phyloP scores from a whole-genome alignment of 2,329 filamentous ascomycete species.

The Ampelomyces quisqualis region DNA sequence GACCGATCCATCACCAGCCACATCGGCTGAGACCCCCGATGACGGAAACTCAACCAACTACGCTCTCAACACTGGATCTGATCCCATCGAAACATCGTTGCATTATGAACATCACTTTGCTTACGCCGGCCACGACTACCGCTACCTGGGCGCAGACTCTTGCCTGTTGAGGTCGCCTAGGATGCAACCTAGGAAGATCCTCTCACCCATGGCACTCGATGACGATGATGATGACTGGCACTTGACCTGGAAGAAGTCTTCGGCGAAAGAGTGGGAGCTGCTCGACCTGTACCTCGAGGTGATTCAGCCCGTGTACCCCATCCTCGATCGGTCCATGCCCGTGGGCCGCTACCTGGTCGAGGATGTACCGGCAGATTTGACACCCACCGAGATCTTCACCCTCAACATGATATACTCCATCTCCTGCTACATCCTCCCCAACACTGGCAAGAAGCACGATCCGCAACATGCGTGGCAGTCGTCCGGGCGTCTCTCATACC shows the following conservation, averaged over 20 bases:
- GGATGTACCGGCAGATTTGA: constrained; percentile 27
- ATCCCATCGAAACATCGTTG: constrained; percentile 12
- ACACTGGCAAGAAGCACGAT: constrained; percentile 24
- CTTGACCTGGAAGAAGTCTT: constrained; percentile 24
- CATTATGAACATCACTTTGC: constrained; percentile 41
- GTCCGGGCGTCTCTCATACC: constrained; percentile 29
- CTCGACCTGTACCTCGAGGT: constrained; percentile 33
- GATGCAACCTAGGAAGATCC: constrained; percentile 20
- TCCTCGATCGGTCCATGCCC: constrained; percentile 28
- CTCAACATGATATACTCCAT: constrained; percentile 43
- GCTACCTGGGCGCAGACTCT: constrained; percentile 39
- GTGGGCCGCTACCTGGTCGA: constrained; percentile 22
- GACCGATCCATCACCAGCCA: constrained; percentile 22
- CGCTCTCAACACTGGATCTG: constrained; percentile 16
- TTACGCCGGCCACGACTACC: constrained; percentile 34
- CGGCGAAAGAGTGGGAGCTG: constrained; percentile 32
- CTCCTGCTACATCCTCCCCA: constrained; percentile 35
- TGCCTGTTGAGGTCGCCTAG: constrained; percentile 38
- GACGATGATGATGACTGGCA: constrained; percentile 30
- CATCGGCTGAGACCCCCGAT: constrained; percentile 16
- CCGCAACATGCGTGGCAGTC: constrained; percentile 24
- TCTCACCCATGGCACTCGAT: constrained; percentile 16
- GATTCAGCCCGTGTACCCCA: constrained; percentile 34
- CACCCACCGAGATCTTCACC: constrained; percentile 29
- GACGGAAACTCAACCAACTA: constrained; percentile 6